Evolutionary conservation across 371 early-diverging fungal genomes (phyloP), one percentile per base, ranked within the genome.

Genomic region (Mucor lusitanicus): DNA sequence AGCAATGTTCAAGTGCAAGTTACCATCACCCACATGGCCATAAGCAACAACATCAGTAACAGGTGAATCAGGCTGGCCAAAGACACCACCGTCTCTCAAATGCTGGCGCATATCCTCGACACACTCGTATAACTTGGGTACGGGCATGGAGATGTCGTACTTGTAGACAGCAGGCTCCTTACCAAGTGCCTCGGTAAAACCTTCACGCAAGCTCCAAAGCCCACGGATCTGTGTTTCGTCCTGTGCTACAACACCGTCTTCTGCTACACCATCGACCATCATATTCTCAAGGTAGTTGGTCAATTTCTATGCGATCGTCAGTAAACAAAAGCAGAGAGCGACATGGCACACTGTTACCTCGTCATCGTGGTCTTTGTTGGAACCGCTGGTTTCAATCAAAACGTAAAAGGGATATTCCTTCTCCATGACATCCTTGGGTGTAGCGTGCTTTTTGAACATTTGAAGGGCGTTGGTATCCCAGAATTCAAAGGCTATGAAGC

Each of bases 201-300:
- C 87, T 80, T 99, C 99, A 60, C 99, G 91, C 68, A 96, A 86
- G 32, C 84, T 73, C 99, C 99, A 99, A 64, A 99, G 75, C 50
- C 77, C 85, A 2, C 72, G 69, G 25, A 87, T 85, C 71, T 91
- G 88, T 46, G 92, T 84, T 21, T 87, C 87, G 74, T 93, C 95
- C 71, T 97, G 96, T 7, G 98, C 97, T 12, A 98, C 82, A 4
- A 90, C 93, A 28, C 99, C 98, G 68, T 98, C 95, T 59, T 85
- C 85, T 0, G 92, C 93, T 19, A 91, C 71, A 21, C 84, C 88
- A 23, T 85, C 81, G 53, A 80, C 80, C 88, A 93, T 83, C 72
- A 94, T 77, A 32, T 79, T 75, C 65, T 95, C 90, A 57, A 95
- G 75, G 71, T 90, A 88, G 8, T 68, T 66, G 19, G 76, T 74